A percentile compares a stretch with the other conserved stretches of the same genome.
Conservation (phyloP, 192 early-diverging fungal genomes). For the Cetraspora pellucida region DNA sequence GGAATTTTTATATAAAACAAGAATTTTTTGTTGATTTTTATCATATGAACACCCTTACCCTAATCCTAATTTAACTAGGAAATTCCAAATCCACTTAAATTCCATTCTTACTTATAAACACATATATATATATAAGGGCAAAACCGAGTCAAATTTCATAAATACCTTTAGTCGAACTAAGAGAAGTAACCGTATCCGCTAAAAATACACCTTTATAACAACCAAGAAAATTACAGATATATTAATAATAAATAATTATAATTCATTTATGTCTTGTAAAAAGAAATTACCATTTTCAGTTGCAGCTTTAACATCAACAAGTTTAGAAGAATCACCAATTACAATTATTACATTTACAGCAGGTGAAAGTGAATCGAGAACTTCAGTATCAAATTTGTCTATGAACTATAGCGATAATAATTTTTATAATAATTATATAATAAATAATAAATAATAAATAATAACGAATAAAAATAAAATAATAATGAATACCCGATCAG, state of each 20-base stretch:
- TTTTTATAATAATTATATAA: neutral
- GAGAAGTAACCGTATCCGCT: slow-evolving; percentile 3
- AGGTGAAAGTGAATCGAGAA: slow-evolving; percentile 14
- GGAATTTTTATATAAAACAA: too few relatives aligned
- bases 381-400: slow-evolving; percentile 21
- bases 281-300: slow-evolving; percentile 4
- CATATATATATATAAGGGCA: too few relatives aligned
- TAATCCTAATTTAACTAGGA: too few relatives aligned
- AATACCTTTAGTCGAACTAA: slow-evolving; percentile 1
- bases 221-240: too few relatives aligned
- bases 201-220: slow-evolving; percentile 21
- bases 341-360: slow-evolving; percentile 19
- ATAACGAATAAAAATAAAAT: neutral
- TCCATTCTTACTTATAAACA: too few relatives aligned
- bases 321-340: slow-evolving; percentile 16
- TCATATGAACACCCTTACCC: too few relatives aligned
- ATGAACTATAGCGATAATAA: slow-evolving; percentile 8
- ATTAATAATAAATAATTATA: neutral
- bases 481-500: slow-evolving; percentile 8
- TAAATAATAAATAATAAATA: neutral
- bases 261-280: neutral
- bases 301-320: slow-evolving; percentile 22
- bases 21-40: too few relatives aligned
- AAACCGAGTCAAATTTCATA: neutral
- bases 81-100: too few relatives aligned